phyloP scores from a whole-genome alignment of 2,329 filamentous ascomycete species.

The Epichloe coenophiala region DNA sequence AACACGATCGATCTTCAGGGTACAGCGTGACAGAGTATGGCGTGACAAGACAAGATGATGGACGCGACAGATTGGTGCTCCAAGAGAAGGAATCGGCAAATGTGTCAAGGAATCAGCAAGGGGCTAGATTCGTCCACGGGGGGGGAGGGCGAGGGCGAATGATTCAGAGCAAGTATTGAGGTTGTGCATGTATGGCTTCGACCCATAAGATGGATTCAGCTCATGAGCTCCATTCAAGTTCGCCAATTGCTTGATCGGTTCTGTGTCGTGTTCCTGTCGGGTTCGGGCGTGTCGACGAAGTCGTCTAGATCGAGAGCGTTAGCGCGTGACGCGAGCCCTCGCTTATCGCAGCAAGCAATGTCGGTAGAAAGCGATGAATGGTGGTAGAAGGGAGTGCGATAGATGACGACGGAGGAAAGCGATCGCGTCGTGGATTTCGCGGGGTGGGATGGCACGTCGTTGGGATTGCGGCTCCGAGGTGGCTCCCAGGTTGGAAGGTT shows the following conservation, averaged over 20 bases:
- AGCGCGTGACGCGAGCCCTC: background rate
- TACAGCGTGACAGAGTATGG: background rate
- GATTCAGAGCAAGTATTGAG: too few relatives aligned
- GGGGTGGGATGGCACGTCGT: constrained; percentile 3
- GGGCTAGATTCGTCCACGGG: background rate
- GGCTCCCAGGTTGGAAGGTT: constrained; percentile 1
- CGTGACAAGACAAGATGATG: background rate
- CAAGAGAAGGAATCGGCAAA: background rate
- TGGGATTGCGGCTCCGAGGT: constrained; percentile 4
- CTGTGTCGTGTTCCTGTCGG: background rate
- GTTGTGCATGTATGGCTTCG: background rate
- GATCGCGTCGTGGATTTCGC: background rate
- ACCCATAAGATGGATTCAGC: too few relatives aligned
- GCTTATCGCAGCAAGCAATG: background rate
- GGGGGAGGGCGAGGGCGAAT: background rate
- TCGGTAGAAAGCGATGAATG: background rate
- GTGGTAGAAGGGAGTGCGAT: background rate
- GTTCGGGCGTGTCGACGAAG: background rate
- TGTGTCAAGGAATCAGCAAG: background rate
- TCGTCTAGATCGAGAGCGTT: background rate
- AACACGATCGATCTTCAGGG: background rate
- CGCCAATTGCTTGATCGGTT: too few relatives aligned
- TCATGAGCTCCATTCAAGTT: background rate
- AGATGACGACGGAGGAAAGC: background rate
- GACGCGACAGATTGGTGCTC: background rate